Base-by-base conservation (phyloP, 2,329 filamentous ascomycete species). In the Sclerotinia nivalis region DNA sequence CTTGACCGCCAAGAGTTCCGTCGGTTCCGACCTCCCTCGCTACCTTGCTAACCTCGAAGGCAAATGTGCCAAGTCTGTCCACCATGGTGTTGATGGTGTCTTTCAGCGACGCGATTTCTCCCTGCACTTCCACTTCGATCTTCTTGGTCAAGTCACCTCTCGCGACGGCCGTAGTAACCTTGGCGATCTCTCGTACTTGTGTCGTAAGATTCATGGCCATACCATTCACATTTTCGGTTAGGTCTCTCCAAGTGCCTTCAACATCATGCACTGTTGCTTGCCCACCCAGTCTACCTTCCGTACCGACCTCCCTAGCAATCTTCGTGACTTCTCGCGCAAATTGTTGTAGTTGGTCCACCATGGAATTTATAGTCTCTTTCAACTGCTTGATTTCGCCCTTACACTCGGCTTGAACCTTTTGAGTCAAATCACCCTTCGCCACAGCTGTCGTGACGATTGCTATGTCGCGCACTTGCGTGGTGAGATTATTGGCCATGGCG, bases 41-140 rank as follows among this genome's bases (percentile, higher is more conserved):
- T 74, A 98, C 90, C 80, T 96, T 94, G 80, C 95, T 97, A 79
- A 98, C 95, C 80, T 98, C 94, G 75, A 96, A 96, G 70, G 95
- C 95, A 79, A 98, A 98, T 59, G 95, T 95, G 75, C 96, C 93
- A 58, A 98, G 86, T 77, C 97, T 93, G 80, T 98, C 95, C 79
- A 98, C 96, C 95, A 98, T 98, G 78, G 92, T 96, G 81, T 98
- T 98, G 83, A 98, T 98, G 10, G 95, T 99, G 77, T 94, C 93
- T 83, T 99, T 99, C 72, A 99, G 84, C 79, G 97, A 93, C 66
- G 96, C 83, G 76, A 99, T 98, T 82, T 99, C 96, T 77, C 95
- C 95, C 80, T 93, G 89, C 67, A 93, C 96, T 76, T 96, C 93
- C 73, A 97, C 93, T 72, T 93, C 91, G 78, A 99, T 97, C 84